Conservation (phyloP, 306 rosid genomes). For the Macrotyloma uniflorum region DNA sequence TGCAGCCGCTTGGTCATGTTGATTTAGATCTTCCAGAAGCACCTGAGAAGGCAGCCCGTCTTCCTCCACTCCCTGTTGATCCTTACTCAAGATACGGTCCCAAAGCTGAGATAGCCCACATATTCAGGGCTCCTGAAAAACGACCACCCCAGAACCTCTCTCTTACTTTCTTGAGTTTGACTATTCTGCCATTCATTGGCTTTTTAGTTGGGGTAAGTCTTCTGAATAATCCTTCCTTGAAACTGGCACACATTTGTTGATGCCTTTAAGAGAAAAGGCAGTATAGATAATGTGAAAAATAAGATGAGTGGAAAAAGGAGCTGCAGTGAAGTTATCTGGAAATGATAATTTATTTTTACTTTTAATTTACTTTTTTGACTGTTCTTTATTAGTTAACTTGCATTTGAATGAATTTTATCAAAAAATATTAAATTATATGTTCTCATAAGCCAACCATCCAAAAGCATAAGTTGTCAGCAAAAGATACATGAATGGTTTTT, state of each 20-base stretch:
- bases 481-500: neutral
- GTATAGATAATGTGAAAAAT: slow-evolving; percentile 8
- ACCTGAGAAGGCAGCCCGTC: slow-evolving; percentile 87
- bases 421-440: neutral
- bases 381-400: neutral
- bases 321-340: neutral
- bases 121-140: slow-evolving; percentile 92
- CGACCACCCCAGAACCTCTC: slow-evolving; percentile 85
- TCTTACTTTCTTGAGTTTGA: slow-evolving; percentile 79
- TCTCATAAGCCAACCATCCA: neutral
- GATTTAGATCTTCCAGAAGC: slow-evolving; percentile 97
- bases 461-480: neutral
- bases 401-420: neutral
- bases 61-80: slow-evolving; percentile 75
- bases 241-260: neutral
- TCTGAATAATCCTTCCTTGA: slow-evolving; percentile 14
- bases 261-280: neutral
- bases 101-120: slow-evolving; percentile 83
- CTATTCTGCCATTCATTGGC: slow-evolving; percentile 74
- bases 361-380: neutral
- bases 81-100: slow-evolving; percentile 80
- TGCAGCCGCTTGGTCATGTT: slow-evolving; percentile 65
- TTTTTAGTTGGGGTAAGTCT: slow-evolving; percentile 90
- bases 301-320: slow-evolving; percentile 23
- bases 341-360: slow-evolving; percentile 11